phyloP scores from a whole-genome alignment of 2,329 filamentous ascomycete species.

The Ceratocystis huliohia region DNA sequence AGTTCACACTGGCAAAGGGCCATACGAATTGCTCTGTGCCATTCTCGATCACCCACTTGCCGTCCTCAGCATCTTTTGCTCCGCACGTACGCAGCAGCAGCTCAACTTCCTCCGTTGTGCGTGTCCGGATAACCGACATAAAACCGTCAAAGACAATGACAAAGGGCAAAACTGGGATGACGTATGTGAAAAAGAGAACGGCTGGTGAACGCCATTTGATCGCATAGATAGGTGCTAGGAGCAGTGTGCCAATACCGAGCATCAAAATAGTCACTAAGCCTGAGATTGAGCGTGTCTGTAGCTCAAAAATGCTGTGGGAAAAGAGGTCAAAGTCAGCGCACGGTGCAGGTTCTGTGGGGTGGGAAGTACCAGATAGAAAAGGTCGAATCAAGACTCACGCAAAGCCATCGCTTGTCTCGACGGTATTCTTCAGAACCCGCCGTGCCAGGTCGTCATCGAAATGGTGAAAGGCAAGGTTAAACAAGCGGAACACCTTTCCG shows the following conservation, averaged over 20 bases:
- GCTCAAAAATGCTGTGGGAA: constrained; percentile 46
- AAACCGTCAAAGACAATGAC: constrained; percentile 57
- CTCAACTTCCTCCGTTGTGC: constrained; percentile 53
- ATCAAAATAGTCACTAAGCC: constrained; percentile 42
- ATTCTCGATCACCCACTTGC: constrained; percentile 38
- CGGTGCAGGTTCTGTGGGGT: neutral
- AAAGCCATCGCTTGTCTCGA: constrained; percentile 53
- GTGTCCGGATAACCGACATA: constrained; percentile 53
- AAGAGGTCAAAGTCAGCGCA: constrained; percentile 24
- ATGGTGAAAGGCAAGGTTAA: constrained; percentile 66
- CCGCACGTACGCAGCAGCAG: constrained; percentile 43
- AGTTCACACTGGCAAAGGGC: constrained; percentile 39
- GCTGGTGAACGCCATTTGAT: constrained; percentile 40
- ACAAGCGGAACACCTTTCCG: constrained; percentile 52
- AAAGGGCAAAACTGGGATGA: constrained; percentile 53
- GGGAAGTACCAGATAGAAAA: neutral
- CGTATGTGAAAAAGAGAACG: constrained; percentile 53
- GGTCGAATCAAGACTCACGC: constrained; percentile 28
- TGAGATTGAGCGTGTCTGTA: constrained; percentile 51
- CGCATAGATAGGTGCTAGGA: constrained; percentile 41
- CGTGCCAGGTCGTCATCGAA: constrained; percentile 52
- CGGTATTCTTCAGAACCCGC: constrained; percentile 49
- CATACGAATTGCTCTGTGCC: constrained; percentile 38
- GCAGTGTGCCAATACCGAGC: constrained; percentile 40
- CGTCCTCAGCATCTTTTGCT: constrained; percentile 29